A percentile compares a stretch with the other conserved stretches of the same genome.
Conservation (phyloP, 768 basidiomycete genomes). For the Phanerochaete carnosa region DNA sequence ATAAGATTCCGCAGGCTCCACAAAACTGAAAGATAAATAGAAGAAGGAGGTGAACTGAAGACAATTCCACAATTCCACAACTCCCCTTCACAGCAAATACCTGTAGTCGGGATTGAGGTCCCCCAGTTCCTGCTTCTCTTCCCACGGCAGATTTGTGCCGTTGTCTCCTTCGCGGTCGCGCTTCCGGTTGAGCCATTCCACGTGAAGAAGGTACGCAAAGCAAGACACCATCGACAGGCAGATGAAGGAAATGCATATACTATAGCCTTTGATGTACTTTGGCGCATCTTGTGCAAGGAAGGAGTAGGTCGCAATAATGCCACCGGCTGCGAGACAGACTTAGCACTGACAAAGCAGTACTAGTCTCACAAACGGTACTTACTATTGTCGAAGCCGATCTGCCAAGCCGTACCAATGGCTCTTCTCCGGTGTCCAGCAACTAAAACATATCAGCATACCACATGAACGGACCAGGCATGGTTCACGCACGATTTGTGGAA, state of each 20-base stretch:
- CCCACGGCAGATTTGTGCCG: background rate
- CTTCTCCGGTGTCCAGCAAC: constrained; percentile 17
- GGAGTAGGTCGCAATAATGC: constrained; percentile 21
- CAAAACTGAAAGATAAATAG: too few relatives aligned
- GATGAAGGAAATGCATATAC: constrained; percentile 21
- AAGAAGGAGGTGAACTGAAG: too few relatives aligned
- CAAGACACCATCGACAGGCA: constrained; percentile 14
- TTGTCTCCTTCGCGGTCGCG: constrained; percentile 9
- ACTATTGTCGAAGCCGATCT: constrained; percentile 20
- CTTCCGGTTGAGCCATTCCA: constrained; percentile 18
- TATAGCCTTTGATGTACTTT: constrained; percentile 19
- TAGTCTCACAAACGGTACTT: background rate
- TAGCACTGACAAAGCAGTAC: background rate
- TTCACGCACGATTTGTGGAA: constrained; percentile 18
- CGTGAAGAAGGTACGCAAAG: constrained; percentile 12
- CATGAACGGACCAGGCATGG: background rate
- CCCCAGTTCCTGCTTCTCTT: constrained; percentile 15
- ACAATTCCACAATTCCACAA: too few relatives aligned
- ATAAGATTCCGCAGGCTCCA: too few relatives aligned
- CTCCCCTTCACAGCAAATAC: constrained; percentile 12
- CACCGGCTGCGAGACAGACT: constrained; percentile 15
- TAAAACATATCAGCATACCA: background rate
- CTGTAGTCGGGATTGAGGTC: constrained; percentile 19
- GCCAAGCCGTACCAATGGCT: constrained; percentile 19
- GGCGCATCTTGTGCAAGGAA: constrained; percentile 24